phyloP scores from a whole-genome alignment of 139 green algal genomes.

The Coccomyxa sp. region DNA sequence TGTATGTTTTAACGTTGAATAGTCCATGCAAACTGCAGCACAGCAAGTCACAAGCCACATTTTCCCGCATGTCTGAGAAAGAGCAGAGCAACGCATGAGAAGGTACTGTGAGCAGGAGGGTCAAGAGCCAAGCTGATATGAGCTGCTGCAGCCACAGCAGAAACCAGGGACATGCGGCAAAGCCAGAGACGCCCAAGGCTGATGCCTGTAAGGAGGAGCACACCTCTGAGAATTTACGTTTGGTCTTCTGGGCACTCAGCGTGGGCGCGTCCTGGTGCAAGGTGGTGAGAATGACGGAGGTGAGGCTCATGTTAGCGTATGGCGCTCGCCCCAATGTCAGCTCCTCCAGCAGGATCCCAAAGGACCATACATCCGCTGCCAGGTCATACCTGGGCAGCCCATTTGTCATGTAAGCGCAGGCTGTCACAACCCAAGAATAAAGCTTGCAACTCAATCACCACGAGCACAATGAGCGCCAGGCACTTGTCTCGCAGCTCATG shows the following conservation, averaged over 20 bases:
- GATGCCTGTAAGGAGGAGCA: neutral
- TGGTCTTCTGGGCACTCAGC: neutral
- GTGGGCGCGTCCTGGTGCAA: slow-evolving; percentile 1
- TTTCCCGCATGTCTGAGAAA: no score
- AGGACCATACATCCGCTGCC: slow-evolving; percentile 23
- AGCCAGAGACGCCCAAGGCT: neutral
- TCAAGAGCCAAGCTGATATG: no score
- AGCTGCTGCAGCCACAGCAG: neutral
- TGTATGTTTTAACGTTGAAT: no score
- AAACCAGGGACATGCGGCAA: neutral
- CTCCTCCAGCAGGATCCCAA: slow-evolving; percentile 27
- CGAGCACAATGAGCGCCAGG: neutral
- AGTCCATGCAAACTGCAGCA: no score
- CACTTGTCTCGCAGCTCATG: neutral
- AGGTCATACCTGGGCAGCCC: slow-evolving; percentile 9
- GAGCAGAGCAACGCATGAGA: no score
- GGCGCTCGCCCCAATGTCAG: slow-evolving; percentile 16
- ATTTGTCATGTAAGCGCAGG: neutral
- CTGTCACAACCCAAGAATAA: neutral
- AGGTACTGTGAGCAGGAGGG: no score
- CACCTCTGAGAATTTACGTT: slow-evolving; percentile 6
- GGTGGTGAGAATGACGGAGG: neutral
- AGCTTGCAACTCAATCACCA: neutral
- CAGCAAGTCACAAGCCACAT: no score
- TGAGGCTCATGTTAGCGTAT: slow-evolving; percentile 10